Percentiles rank a stretch among this genome's conserved stretches.
phyloP scores from a whole-genome alignment of 352 stramenopile species.

The Phytopythium aichiense region DNA sequence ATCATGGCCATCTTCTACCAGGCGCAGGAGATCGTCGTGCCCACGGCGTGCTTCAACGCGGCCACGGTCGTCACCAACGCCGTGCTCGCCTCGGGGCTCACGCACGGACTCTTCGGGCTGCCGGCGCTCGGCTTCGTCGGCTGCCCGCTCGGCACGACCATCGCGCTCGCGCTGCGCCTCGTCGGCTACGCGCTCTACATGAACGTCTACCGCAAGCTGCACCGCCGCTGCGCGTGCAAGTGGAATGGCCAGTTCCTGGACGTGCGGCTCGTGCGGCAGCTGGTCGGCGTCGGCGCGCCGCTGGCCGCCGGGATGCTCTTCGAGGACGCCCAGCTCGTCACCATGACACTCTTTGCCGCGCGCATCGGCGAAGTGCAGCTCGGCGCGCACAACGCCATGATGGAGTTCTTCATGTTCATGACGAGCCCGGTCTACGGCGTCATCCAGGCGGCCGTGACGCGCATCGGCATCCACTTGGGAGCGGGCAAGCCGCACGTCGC shows the following conservation, averaged over 20 bases:
- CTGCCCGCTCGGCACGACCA: conserved; percentile 62
- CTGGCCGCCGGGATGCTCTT: conserved; percentile 61
- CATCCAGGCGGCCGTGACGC: conserved; percentile 53
- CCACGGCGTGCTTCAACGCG: conserved; percentile 57
- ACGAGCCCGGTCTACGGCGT: conserved; percentile 73
- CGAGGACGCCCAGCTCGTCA: conserved; percentile 78
- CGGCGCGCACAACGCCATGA: conserved; percentile 79
- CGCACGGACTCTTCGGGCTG: conserved; percentile 54
- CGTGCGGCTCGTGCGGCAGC: conserved; percentile 29
- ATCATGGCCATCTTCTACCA: conserved; percentile 77
- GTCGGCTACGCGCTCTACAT: conserved; percentile 66
- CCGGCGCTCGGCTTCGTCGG: conserved; percentile 69
- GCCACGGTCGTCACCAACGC: conserved; percentile 58
- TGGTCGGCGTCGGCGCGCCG: conserved; percentile 49
- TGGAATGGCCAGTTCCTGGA: conserved; percentile 56
- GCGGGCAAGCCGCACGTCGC: conserved; percentile 33
- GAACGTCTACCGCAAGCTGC: conserved; percentile 46
- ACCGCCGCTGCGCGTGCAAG: conserved; percentile 47
- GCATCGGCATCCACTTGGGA: conserved; percentile 62
- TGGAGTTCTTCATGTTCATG: conserved; percentile 83
- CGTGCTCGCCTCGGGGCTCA: conserved; percentile 57
- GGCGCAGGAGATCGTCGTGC: conserved; percentile 75
- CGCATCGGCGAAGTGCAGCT: conserved; percentile 64
- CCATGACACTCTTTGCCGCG: conserved; percentile 71
- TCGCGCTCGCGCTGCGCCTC: conserved; percentile 50